Percentiles rank a stretch among this genome's conserved stretches.
Evolutionary conservation across 1,284 basidiomycete genomes (phyloP).

Genomic region (Amylostereum chailletii): DNA sequence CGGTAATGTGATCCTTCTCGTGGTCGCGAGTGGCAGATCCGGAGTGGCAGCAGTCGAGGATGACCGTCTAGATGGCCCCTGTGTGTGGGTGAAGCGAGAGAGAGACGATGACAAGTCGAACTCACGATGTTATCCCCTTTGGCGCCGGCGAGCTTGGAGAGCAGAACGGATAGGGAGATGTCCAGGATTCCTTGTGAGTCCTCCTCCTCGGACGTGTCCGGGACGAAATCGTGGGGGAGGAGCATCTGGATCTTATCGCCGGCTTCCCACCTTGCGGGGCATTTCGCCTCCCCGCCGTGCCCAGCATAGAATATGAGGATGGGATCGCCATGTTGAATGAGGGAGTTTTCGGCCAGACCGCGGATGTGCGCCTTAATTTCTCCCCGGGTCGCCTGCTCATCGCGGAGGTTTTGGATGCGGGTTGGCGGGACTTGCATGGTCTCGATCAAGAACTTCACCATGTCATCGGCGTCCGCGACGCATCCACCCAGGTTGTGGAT

Average conservation of each 20-base stretch:
- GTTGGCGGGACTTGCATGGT: not conserved
- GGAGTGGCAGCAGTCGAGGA: slow-evolving; percentile 15
- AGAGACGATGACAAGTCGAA: not conserved
- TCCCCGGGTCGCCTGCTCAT: not conserved
- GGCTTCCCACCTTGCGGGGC: not conserved
- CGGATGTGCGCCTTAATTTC: not conserved
- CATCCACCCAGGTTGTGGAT: not conserved
- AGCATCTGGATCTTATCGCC: not conserved
- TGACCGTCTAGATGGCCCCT: not conserved
- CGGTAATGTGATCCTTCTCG: not conserved
- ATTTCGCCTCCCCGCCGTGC: not conserved
- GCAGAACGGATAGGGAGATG: not conserved
- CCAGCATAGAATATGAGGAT: slow-evolving; percentile 1
- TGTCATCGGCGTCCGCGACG: not conserved
- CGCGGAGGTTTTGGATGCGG: not conserved
- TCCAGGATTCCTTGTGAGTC: not conserved
- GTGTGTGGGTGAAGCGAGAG: not conserved
- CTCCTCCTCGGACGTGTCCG: not conserved
- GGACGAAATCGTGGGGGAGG: not conserved
- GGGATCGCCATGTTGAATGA: not conserved
- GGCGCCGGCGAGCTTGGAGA: not conserved
- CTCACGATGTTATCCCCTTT: slow-evolving; percentile 1
- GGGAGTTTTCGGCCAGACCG: not conserved
- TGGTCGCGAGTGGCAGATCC: slow-evolving; percentile 19
- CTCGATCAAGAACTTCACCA: not conserved